Conservation (phyloP, 768 basidiomycete genomes). For the Sporobolomyces phaffii region DNA sequence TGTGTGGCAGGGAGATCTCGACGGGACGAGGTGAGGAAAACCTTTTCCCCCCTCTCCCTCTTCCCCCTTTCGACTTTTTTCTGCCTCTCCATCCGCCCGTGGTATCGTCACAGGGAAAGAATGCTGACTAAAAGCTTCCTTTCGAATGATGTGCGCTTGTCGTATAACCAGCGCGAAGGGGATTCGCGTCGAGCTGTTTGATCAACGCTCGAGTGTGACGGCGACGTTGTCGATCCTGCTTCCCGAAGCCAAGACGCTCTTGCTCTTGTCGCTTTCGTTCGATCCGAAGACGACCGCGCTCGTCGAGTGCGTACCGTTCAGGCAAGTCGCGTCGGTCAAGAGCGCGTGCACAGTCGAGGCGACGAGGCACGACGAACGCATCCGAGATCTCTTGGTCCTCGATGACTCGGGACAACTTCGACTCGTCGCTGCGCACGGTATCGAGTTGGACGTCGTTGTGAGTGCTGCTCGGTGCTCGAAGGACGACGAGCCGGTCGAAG, state of each 20-base stretch:
- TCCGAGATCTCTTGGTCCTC: constrained; percentile 66
- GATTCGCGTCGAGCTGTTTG: constrained; percentile 28
- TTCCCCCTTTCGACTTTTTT: too few species aligned
- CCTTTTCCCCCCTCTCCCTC: background rate
- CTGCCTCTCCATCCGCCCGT: too few species aligned
- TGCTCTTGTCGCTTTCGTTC: constrained; percentile 49
- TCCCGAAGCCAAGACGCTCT: constrained; percentile 53
- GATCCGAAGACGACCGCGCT: constrained; percentile 39
- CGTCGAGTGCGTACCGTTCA: constrained; percentile 38
- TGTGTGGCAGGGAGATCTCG: constrained; percentile 43
- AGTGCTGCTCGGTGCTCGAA: background rate
- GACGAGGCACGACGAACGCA: constrained; percentile 44
- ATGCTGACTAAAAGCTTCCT: too few species aligned
- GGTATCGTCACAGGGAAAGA: too few species aligned
- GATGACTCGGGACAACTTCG: constrained; percentile 51
- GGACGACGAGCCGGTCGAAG: background rate
- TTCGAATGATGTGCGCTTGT: background rate
- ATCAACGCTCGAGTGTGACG: constrained; percentile 60
- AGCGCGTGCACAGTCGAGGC: constrained; percentile 61
- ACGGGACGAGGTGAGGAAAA: background rate
- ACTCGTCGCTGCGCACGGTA: background rate
- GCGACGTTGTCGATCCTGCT: constrained; percentile 54
- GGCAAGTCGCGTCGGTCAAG: constrained; percentile 50
- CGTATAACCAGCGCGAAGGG: background rate
- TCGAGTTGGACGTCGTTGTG: background rate